Conservation (phyloP, 2,329 filamentous ascomycete genomes). For the Grosmannia huntii region DNA sequence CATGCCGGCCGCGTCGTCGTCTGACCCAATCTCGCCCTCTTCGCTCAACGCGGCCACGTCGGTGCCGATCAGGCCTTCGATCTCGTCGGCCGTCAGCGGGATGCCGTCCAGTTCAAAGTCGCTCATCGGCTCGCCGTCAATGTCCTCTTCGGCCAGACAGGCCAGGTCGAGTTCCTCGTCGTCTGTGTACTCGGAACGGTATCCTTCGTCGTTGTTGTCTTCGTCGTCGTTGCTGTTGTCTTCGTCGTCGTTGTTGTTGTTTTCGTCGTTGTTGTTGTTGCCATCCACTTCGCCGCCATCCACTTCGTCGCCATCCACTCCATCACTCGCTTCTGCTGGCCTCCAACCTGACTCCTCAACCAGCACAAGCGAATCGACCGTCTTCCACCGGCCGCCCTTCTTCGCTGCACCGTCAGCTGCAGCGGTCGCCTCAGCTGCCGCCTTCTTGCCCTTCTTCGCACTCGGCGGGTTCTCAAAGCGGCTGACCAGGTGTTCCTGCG, state of each 20-base stretch:
- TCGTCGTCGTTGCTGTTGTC: background rate
- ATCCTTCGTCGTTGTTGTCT: conserved; percentile 11
- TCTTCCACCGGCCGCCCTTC: conserved; percentile 35
- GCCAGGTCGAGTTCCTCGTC: conserved; percentile 35
- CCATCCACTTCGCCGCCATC: background rate
- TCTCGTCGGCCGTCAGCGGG: conserved; percentile 23
- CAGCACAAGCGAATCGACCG: conserved; percentile 35
- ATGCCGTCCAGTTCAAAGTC: conserved; percentile 23
- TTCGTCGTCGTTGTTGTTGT: conserved; percentile 24
- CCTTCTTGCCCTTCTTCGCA: conserved; percentile 23
- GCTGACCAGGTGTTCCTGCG: conserved; percentile 56
- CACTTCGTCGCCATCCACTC: too few relatives aligned
- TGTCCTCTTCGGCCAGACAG: conserved; percentile 31
- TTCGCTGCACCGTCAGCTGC: conserved; percentile 14
- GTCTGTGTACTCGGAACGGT: conserved; percentile 12
- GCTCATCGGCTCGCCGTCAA: conserved; percentile 28
- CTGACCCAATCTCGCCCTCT: conserved; percentile 12
- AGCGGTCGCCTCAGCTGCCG: background rate
- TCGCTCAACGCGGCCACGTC: conserved; percentile 10
- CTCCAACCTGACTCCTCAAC: conserved; percentile 19
- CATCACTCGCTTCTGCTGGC: background rate
- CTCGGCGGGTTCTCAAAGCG: conserved; percentile 59
- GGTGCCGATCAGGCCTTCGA: conserved; percentile 4
- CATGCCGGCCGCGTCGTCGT: conserved; percentile 8
- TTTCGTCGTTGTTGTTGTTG: conserved; percentile 10